Evolutionary conservation across 176 grass and related monocot genomes (phyloP).

Genomic region (Carex parvula): DNA sequence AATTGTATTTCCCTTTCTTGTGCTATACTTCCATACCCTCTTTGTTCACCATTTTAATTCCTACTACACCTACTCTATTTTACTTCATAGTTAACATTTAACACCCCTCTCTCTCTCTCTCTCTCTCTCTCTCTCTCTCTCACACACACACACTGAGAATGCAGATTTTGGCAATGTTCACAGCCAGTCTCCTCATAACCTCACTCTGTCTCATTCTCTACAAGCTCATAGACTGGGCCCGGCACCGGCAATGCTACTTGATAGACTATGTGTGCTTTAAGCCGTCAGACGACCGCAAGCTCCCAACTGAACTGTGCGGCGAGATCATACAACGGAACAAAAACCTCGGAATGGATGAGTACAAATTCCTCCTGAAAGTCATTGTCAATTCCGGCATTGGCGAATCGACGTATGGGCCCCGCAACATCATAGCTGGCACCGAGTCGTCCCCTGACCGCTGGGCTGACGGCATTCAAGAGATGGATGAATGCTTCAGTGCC

Average conservation of each 20-base stretch:
- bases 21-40: neutral
- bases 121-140: no score
- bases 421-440: constrained; percentile 72
- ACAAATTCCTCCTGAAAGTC: constrained; percentile 98
- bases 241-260: constrained; percentile 61
- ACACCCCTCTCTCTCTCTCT: no score
- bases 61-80: neutral
- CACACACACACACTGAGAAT: constrained; percentile 21
- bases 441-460: constrained; percentile 44
- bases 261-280: constrained; percentile 92
- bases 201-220: constrained; percentile 30
- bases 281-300: constrained; percentile 75
- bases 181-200: constrained; percentile 40
- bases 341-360: constrained; percentile 70
- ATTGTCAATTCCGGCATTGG: constrained; percentile 94
- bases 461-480: constrained; percentile 69
- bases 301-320: constrained; percentile 76
- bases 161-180: constrained; percentile 45
- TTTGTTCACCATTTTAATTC: neutral
- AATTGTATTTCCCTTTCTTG: neutral
- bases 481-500: constrained; percentile 79
- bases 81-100: neutral
- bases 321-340: constrained; percentile 86
- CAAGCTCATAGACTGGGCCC: constrained; percentile 28
- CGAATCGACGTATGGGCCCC: constrained; percentile 86